phyloP scores from a whole-genome alignment of 1,139 yeast genomes.

The Lipomyces yarrowii region DNA sequence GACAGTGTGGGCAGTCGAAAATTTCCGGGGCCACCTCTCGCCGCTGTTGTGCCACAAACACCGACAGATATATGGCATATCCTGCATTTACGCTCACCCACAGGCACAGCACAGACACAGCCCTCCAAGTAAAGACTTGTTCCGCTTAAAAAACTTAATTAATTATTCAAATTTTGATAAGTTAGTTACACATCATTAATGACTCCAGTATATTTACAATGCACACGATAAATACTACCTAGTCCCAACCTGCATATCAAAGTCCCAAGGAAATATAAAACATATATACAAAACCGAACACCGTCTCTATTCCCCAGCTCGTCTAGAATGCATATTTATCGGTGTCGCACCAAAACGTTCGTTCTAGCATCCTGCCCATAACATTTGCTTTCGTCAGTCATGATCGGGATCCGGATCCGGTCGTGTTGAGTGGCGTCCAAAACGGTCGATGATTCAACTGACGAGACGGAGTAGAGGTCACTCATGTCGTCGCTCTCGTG shows the following conservation, averaged over 20 bases:
- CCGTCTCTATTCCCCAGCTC: not conserved
- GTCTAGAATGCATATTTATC: not conserved
- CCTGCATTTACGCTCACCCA: no score
- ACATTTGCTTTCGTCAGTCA: not conserved
- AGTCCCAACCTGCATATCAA: not conserved
- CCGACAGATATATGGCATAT: not conserved
- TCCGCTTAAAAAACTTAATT: no score
- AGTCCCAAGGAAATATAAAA: not conserved
- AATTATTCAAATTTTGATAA: no score
- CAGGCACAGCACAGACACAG: not conserved
- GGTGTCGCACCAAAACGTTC: not conserved
- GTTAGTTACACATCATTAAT: no score
- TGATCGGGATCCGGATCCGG: not conserved
- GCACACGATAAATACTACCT: not conserved
- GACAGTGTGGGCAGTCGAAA: no score
- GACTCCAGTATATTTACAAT: not conserved
- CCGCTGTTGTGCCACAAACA: not conserved
- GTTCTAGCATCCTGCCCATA: not conserved
- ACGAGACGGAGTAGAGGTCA: slow-evolving; percentile 2
- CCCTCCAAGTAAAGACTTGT: not conserved
- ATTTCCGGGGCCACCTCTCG: not conserved
- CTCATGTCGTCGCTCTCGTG: slow-evolving; percentile 6
- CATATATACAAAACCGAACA: not conserved
- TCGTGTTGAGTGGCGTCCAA: not conserved
- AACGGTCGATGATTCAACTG: not conserved